A percentile compares a stretch with the other conserved stretches of the same genome.
Conservation (phyloP, 2,329 filamentous ascomycete genomes). For the Ceratocystis cacaofunesta region DNA sequence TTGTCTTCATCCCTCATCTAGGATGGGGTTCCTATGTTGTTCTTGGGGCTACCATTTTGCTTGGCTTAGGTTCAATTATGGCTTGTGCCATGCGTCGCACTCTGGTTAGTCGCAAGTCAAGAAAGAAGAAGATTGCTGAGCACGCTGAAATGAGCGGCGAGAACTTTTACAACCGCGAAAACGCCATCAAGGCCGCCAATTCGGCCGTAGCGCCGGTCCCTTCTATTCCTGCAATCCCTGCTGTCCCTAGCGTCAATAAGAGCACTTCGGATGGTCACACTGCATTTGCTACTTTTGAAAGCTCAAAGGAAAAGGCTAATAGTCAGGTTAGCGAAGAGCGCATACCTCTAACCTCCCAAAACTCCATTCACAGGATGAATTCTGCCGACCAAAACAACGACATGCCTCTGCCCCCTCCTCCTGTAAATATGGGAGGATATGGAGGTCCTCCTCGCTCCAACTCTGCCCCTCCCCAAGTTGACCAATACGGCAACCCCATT, state of each 20-base stretch:
- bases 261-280: conserved; percentile 35
- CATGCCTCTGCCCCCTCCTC: background rate
- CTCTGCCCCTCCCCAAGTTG: conserved; percentile 29
- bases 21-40: conserved; percentile 92
- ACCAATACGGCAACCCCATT: conserved; percentile 51
- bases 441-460: conserved; percentile 26
- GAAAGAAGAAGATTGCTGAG: conserved; percentile 78
- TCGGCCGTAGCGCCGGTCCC: conserved; percentile 32
- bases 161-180: conserved; percentile 69
- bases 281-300: conserved; percentile 51
- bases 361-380: conserved; percentile 43
- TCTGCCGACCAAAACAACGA: conserved; percentile 8
- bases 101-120: conserved; percentile 79
- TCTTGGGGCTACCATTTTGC: conserved; percentile 71
- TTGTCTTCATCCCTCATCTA: conserved; percentile 87
- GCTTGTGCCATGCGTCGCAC: conserved; percentile 92
- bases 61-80: conserved; percentile 66
- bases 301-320: conserved; percentile 34
- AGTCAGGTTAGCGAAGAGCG: conserved; percentile 52
- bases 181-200: conserved; percentile 34
- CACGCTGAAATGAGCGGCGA: conserved; percentile 96
- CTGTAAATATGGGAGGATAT: conserved; percentile 24
- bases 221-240: conserved; percentile 32
- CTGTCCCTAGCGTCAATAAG: conserved; percentile 19
- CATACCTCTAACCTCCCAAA: conserved; percentile 52